phyloP scores from a whole-genome alignment of 2,329 filamentous ascomycete species.

The Talaromyces sp. region DNA sequence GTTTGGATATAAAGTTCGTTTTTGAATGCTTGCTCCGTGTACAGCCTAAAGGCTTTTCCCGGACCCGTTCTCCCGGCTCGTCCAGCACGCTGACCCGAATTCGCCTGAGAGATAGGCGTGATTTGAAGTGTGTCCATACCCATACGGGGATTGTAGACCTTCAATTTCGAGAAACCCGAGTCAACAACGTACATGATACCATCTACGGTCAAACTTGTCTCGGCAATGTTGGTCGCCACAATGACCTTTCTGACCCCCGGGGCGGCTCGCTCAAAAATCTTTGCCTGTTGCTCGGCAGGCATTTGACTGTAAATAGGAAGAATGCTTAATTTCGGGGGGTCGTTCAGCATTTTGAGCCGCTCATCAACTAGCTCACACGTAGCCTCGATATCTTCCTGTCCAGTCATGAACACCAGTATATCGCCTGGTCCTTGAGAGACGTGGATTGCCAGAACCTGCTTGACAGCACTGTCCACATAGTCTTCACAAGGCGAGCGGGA shows the following conservation, averaged over 20 bases:
- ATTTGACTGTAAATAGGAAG: slow-evolving; percentile 99
- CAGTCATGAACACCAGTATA: slow-evolving; percentile 98
- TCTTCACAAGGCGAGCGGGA: slow-evolving; percentile 93
- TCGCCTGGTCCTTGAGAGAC: slow-evolving; percentile 91
- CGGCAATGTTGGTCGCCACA: slow-evolving; percentile 96
- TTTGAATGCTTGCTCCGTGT: slow-evolving; percentile 89
- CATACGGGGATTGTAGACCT: slow-evolving; percentile 98
- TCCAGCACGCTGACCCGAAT: slow-evolving; percentile 87
- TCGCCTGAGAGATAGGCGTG: slow-evolving; percentile 95
- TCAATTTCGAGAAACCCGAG: slow-evolving; percentile 91
- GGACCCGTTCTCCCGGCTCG: slow-evolving; percentile 92
- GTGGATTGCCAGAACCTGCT: slow-evolving; percentile 92
- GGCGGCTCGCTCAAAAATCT: slow-evolving; percentile 89
- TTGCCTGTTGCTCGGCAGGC: slow-evolving; percentile 95
- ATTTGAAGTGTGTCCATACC: slow-evolving; percentile 99
- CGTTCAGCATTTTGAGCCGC: slow-evolving; percentile 80
- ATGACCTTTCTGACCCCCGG: slow-evolving; percentile 95
- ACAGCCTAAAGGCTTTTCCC: slow-evolving; percentile 90
- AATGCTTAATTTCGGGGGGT: slow-evolving; percentile 90
- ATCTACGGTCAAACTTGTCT: slow-evolving; percentile 95
- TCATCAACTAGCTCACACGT: slow-evolving; percentile 93
- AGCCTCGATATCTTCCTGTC: slow-evolving; percentile 95
- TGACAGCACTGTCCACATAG: slow-evolving; percentile 94
- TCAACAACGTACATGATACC: slow-evolving; percentile 99
- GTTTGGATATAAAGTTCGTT: slow-evolving; percentile 96